phyloP scores from a whole-genome alignment of 2,329 filamentous ascomycete genomes.

The Arthrobotrys conoides region DNA sequence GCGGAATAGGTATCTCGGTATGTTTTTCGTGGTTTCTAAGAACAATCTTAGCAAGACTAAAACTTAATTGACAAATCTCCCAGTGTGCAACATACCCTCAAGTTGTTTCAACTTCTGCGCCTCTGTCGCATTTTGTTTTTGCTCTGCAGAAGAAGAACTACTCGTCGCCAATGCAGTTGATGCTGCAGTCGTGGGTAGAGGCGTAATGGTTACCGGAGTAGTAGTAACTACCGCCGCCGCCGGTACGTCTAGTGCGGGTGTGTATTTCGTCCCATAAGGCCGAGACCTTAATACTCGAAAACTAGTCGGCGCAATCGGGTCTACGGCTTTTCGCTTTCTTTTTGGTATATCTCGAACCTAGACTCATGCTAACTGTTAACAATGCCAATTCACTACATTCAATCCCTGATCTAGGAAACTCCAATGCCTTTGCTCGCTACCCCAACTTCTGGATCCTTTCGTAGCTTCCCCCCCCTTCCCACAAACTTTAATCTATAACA shows the following conservation, averaged over 20 bases:
- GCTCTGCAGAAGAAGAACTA: neutral
- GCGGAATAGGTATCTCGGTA: slow-evolving; percentile 53
- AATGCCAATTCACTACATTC: neutral
- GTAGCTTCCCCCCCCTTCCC: slow-evolving; percentile 14
- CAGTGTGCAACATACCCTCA: slow-evolving; percentile 30
- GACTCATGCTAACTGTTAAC: neutral
- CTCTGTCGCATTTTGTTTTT: neutral
- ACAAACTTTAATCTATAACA: neutral
- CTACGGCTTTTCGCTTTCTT: slow-evolving; percentile 29
- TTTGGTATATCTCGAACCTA: slow-evolving; percentile 47
- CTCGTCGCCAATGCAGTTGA: neutral
- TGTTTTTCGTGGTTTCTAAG: slow-evolving; percentile 46
- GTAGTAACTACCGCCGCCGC: slow-evolving; percentile 9
- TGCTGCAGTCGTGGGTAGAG: neutral
- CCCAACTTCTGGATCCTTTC: slow-evolving; percentile 33
- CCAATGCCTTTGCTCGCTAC: neutral
- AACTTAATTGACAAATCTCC: neutral
- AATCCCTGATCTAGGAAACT: neutral
- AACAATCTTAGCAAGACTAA: neutral
- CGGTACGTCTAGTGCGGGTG: neutral
- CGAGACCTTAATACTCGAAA: slow-evolving; percentile 39
- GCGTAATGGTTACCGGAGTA: neutral
- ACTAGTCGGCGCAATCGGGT: slow-evolving; percentile 18
- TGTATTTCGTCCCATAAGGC: neutral
- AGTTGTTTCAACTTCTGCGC: slow-evolving; percentile 28